Conservation (phyloP, 2,329 filamentous ascomycete species). For the Celoporthe dispersa region DNA sequence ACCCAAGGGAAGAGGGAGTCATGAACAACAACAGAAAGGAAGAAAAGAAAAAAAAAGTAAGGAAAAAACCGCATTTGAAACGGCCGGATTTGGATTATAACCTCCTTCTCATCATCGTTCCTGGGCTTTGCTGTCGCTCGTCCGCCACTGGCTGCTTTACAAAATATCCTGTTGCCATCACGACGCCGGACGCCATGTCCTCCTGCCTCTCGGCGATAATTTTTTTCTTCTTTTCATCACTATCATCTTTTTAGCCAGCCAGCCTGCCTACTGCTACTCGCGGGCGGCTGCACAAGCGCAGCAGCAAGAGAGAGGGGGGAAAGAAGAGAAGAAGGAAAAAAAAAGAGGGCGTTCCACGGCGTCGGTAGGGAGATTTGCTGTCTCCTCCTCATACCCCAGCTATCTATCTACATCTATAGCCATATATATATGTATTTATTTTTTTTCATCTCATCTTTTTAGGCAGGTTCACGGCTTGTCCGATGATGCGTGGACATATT, state of each 20-base stretch:
- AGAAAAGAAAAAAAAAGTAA: not conserved
- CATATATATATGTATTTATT: not conserved
- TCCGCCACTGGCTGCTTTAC: not conserved
- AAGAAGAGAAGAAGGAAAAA: too few relatives aligned
- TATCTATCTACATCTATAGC: not conserved
- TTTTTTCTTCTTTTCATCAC: not conserved
- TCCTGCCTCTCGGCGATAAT: not conserved
- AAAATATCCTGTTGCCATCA: not conserved
- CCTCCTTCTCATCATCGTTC: not conserved
- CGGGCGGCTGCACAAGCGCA: not conserved
- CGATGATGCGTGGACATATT: too few relatives aligned
- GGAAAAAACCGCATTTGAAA: not conserved
- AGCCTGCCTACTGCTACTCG: too few relatives aligned
- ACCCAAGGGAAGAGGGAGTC: too few relatives aligned
- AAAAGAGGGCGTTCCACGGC: conserved; percentile 1
- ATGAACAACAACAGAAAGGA: too few relatives aligned
- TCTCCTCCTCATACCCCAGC: conserved; percentile 3
- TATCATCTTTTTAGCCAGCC: too few relatives aligned
- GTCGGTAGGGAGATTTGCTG: not conserved
- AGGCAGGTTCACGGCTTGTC: not conserved
- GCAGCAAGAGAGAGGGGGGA: too few relatives aligned
- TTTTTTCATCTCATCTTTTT: not conserved
- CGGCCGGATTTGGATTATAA: conserved; percentile 1
- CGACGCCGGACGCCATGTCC: not conserved
- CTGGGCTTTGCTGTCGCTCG: not conserved